Evolutionary conservation across 2,329 filamentous ascomycete species (phyloP), one percentile per base, ranked within the genome.

Genomic region (Epichloe glyceriae): DNA sequence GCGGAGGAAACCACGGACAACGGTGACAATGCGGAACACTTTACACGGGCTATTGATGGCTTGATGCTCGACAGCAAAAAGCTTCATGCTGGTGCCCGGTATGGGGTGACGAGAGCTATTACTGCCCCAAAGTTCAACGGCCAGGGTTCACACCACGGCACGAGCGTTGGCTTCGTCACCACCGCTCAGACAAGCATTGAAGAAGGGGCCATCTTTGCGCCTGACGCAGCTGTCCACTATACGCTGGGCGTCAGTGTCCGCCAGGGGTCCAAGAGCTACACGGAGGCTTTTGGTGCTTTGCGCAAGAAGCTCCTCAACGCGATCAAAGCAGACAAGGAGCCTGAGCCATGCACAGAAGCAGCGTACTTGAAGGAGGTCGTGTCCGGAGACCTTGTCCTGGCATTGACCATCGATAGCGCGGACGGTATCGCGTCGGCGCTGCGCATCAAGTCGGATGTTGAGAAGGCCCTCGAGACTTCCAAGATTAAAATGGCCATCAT

Each of bases 381-480:
- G 2, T 60, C 67, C 2, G 80, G 78, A 20, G 64, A 73, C 3
- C 58, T 76, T 2, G 72, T 80, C 0, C 70, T 86, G 1, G 78
- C 75, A 4, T 60, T 85, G 11, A 79, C 73, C 0, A 75, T 75
- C 11, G 76, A 85, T 58, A 81, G 75, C 53, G 82, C 81, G 6
- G 82, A 85, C 57, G 71, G 72, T 19, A 84, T 85, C 53, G 75
- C 79, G 2, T 66, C 78, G 0, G 62, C 80, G 1, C 68, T 86
- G n/a, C 68, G 69, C 22, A 65, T 85, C 54, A 85, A 85, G 64
- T 58, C 63, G 4, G 70, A 73, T 3, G 68, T 85, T 8, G 80
- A 85, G 47, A 55, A 61, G 0, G 66, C 64, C 0, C 63, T 68
- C 14, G 49, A 58, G 38, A 52, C 49, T 14, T 51, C 48, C n/a